These are phyloP conservation scores for Vigna angularis DNA, from an alignment of 306 rosid genomes.

Conservation along the genomic window DNA sequence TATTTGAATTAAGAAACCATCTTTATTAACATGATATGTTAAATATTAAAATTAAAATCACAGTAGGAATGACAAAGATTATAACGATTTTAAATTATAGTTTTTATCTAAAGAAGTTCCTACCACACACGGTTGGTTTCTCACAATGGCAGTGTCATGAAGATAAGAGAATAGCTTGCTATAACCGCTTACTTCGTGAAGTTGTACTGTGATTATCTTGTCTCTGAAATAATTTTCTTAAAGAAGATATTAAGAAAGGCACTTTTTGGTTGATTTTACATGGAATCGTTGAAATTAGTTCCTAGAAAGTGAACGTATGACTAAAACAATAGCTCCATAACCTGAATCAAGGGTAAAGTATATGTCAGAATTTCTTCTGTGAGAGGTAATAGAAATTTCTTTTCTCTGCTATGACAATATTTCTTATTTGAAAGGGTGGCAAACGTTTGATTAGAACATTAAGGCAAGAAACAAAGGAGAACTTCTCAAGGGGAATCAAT, in stretches of 20 bases:
- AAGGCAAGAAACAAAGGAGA: conserved; percentile 37
- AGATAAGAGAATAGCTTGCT: conserved; percentile 11
- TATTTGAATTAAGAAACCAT: too few species aligned
- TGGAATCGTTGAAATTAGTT: conserved; percentile 11
- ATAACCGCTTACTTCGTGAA: background rate
- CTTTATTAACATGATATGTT: too few species aligned
- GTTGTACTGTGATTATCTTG: background rate
- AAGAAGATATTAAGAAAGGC: conserved; percentile 48
- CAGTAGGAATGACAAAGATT: too few species aligned
- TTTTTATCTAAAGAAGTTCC: too few species aligned
- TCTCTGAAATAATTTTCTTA: conserved; percentile 48
- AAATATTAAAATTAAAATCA: too few species aligned
- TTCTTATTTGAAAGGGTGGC: conserved; percentile 14
- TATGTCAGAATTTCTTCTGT: conserved; percentile 39
- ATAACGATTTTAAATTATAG: too few species aligned
- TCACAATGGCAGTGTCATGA: background rate
- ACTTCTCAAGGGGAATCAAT: conserved; percentile 33
- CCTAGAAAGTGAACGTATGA: background rate
- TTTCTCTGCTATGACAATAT: background rate
- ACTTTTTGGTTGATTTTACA: conserved; percentile 15
- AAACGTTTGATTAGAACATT: conserved; percentile 15
- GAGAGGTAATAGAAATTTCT: conserved; percentile 24
- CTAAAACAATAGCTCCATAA: conserved; percentile 27
- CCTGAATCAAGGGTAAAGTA: conserved; percentile 39
- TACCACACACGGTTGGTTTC: too few species aligned